These are phyloP conservation scores for Ceratobasidium sp. DNA, from an alignment of 1,284 basidiomycete genomes.

Conservation along the genomic window DNA sequence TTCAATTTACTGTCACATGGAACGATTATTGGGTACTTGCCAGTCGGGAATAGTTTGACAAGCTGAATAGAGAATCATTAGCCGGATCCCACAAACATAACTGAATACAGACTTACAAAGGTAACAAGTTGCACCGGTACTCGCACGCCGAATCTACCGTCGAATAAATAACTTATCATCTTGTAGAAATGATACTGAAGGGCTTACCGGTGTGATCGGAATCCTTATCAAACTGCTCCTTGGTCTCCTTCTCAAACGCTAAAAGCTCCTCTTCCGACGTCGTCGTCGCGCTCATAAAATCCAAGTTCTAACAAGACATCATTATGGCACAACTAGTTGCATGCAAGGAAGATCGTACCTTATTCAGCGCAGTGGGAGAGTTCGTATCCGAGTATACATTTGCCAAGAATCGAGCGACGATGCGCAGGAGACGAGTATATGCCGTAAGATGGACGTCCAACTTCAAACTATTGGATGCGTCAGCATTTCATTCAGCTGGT, in stretches of 20 bases:
- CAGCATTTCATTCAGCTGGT: constrained; percentile 34
- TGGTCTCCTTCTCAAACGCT: constrained; percentile 74
- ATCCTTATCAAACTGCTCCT: constrained; percentile 66
- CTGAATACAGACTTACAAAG: constrained; percentile 70
- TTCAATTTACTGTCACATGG: background rate
- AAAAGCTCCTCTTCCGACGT: constrained; percentile 71
- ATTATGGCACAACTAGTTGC: background rate
- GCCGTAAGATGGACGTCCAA: constrained; percentile 77
- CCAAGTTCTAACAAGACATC: constrained; percentile 64
- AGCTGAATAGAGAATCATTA: constrained; percentile 59
- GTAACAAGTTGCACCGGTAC: constrained; percentile 77
- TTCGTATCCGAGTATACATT: constrained; percentile 80
- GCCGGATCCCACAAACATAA: constrained; percentile 49
- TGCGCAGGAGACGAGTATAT: constrained; percentile 75
- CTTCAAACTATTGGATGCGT: constrained; percentile 13
- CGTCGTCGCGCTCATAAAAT: constrained; percentile 74
- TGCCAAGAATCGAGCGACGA: constrained; percentile 79
- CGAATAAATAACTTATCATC: background rate
- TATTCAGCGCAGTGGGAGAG: constrained; percentile 77
- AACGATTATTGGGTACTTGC: constrained; percentile 52
- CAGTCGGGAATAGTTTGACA: constrained; percentile 80
- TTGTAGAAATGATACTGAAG: background rate
- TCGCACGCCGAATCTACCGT: constrained; percentile 68
- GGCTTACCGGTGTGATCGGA: constrained; percentile 67
- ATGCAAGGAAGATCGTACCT: constrained; percentile 59